Evolutionary conservation across 2,329 filamentous ascomycete species (phyloP).

Genomic region (Xylariaceae sp.): DNA sequence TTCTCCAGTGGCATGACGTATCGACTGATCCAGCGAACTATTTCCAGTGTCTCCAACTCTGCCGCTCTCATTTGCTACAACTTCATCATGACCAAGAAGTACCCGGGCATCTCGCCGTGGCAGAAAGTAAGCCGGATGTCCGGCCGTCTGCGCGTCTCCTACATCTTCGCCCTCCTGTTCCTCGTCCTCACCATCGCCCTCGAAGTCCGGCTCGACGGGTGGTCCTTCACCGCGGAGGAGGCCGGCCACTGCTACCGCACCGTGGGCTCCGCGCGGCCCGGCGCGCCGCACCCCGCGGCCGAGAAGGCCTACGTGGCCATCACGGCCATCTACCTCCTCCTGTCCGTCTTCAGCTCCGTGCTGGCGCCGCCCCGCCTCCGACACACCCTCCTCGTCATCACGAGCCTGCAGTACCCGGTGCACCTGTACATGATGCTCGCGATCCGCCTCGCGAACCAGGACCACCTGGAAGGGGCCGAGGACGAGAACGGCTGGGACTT

Average conservation of each 20-base stretch:
- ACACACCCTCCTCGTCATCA: slow-evolving; percentile 10
- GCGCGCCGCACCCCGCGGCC: slow-evolving; percentile 18
- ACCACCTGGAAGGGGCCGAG: slow-evolving; percentile 8
- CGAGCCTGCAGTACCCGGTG: slow-evolving; percentile 13
- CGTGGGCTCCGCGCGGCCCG: slow-evolving; percentile 10
- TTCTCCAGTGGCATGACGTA: not conserved
- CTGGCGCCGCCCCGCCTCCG: slow-evolving; percentile 8
- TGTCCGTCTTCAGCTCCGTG: slow-evolving; percentile 10
- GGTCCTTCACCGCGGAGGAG: slow-evolving; percentile 17
- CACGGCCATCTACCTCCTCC: slow-evolving; percentile 10
- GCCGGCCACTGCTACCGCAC: slow-evolving; percentile 26
- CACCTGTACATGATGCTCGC: slow-evolving; percentile 18
- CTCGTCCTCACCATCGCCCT: slow-evolving; percentile 25
- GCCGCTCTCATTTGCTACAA: slow-evolving; percentile 30
- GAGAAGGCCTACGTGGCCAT: slow-evolving; percentile 21
- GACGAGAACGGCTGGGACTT: slow-evolving; percentile 17
- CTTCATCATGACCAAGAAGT: slow-evolving; percentile 17
- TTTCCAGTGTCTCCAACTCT: slow-evolving; percentile 23
- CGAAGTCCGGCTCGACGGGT: slow-evolving; percentile 20
- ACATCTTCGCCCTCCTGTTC: slow-evolving; percentile 24
- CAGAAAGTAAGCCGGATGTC: slow-evolving; percentile 7
- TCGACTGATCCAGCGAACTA: not conserved
- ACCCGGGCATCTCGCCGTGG: slow-evolving; percentile 2
- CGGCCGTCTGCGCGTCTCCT: slow-evolving; percentile 23
- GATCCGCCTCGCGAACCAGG: slow-evolving; percentile 14